These are phyloP conservation scores for Marvania coccoides DNA, from an alignment of 139 green algal species.

Conservation along the genomic window DNA sequence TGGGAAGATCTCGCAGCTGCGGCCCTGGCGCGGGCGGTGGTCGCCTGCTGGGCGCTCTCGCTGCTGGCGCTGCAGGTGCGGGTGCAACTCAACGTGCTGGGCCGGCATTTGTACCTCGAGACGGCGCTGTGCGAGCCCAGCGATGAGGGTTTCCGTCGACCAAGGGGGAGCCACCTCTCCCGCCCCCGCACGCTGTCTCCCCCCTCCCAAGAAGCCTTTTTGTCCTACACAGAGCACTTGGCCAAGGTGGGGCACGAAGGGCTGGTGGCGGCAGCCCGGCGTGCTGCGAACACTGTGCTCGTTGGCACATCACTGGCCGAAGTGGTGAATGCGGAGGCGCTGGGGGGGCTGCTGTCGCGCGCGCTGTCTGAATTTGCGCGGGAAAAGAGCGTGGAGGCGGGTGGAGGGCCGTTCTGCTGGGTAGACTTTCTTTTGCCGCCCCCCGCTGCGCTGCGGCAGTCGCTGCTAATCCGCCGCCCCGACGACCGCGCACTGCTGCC, in stretches of 20 bases:
- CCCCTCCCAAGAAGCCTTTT: slow-evolving; percentile 35
- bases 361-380: not conserved
- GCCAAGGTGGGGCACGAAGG: slow-evolving; percentile 9
- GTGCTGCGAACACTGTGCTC: slow-evolving; percentile 3
- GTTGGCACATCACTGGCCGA: slow-evolving; percentile 3
- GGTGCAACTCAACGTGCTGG: slow-evolving; percentile 73
- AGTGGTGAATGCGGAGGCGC: not conserved
- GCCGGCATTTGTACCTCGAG: slow-evolving; percentile 64
- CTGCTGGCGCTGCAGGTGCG: slow-evolving; percentile 63
- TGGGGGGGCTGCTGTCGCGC: slow-evolving; percentile 7
- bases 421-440: slow-evolving; percentile 7
- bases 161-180: not conserved
- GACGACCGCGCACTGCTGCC: slow-evolving; percentile 27
- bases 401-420: not conserved
- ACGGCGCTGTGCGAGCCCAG: slow-evolving; percentile 31
- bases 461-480: slow-evolving; percentile 1
- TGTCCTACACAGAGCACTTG: slow-evolving; percentile 40
- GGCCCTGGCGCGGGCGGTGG: slow-evolving; percentile 36
- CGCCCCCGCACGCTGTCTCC: not conserved
- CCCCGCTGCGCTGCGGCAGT: not conserved
- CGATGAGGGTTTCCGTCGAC: not conserved
- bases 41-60: slow-evolving; percentile 46
- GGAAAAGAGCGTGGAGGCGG: not conserved
- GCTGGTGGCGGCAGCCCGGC: slow-evolving; percentile 7
- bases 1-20: slow-evolving; percentile 53